These are phyloP conservation scores for Cryptosporidium bovis DNA, from an alignment of 169 alveolate species.

Conservation along the genomic window DNA sequence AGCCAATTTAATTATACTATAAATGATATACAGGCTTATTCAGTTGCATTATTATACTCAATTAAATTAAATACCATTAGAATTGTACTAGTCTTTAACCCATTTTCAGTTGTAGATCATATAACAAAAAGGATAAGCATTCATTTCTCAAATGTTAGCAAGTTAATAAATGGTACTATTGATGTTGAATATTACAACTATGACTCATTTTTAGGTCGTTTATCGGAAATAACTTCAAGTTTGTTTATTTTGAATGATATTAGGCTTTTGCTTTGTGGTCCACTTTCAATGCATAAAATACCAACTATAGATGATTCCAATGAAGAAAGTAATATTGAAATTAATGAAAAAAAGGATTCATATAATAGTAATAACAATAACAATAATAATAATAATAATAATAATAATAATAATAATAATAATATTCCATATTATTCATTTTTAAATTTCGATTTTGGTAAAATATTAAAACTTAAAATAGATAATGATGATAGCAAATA, in stretches of 20 bases:
- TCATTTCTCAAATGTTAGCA: conserved; percentile 1
- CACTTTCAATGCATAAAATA: conserved; percentile 41
- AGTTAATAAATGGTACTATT: not conserved
- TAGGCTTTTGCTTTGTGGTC: conserved; percentile 62
- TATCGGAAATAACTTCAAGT: conserved; percentile 13
- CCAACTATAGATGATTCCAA: conserved; percentile 41
- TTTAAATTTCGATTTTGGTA: conserved; percentile 49
- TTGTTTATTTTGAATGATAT: conserved; percentile 38
- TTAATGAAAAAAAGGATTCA: not conserved
- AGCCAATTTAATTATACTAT: conserved; percentile 11
- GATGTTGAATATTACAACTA: not conserved
- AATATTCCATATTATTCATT: not conserved
- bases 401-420: not conserved
- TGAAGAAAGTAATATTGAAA: not conserved
- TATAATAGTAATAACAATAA: not conserved
- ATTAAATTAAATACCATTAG: conserved; percentile 27
- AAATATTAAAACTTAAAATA: not conserved
- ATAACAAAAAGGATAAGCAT: conserved; percentile 13
- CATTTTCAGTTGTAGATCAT: conserved; percentile 31
- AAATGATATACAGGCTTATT: not conserved
- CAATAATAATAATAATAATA: not conserved
- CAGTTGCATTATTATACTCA: conserved; percentile 20
- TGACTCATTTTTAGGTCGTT: not conserved
- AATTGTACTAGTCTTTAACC: conserved; percentile 32
- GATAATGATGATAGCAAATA: not conserved